Evolutionary conservation across 1,139 yeast genomes (phyloP).

Genomic region (Yamadazyma jaroonii): DNA sequence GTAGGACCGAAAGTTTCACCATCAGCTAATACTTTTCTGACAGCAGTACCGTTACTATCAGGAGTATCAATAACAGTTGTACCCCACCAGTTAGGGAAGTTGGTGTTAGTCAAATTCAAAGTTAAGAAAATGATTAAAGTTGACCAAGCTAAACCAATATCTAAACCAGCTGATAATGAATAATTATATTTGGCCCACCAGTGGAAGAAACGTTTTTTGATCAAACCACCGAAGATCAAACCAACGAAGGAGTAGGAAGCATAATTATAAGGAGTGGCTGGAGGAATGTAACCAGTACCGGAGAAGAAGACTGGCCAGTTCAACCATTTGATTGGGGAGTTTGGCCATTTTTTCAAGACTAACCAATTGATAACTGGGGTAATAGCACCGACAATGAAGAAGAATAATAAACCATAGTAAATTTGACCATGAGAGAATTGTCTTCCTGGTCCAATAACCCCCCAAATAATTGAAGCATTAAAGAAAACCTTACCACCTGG

Average conservation of each 20-base stretch:
- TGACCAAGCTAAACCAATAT: constrained; percentile 43
- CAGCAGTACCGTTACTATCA: constrained; percentile 11
- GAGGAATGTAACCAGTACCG: constrained; percentile 48
- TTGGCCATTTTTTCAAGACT: constrained; percentile 17
- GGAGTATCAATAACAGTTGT: constrained; percentile 10
- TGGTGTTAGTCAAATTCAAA: constrained; percentile 26
- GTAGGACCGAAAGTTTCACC: constrained; percentile 22
- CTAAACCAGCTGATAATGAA: constrained; percentile 42
- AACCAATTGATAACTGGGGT: constrained; percentile 44
- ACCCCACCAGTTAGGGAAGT: constrained; percentile 43
- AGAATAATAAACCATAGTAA: constrained; percentile 38
- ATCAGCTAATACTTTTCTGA: constrained; percentile 11
- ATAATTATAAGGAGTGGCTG: constrained; percentile 46
- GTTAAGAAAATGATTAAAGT: constrained; percentile 38
- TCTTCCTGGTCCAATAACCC: constrained; percentile 43
- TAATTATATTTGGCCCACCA: constrained; percentile 47
- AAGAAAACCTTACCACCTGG: constrained; percentile 44
- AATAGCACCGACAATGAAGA: constrained; percentile 39
- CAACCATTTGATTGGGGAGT: constrained; percentile 35
- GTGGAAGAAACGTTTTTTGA: constrained; percentile 38
- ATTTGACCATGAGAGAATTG: constrained; percentile 38
- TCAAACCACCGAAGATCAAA: constrained; percentile 25
- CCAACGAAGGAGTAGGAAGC: constrained; percentile 39
- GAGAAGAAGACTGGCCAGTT: constrained; percentile 49
- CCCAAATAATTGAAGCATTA: constrained; percentile 49